These are phyloP conservation scores for Solanum tacnaense DNA, from an alignment of 257 asterid species.

Conservation along the genomic window DNA sequence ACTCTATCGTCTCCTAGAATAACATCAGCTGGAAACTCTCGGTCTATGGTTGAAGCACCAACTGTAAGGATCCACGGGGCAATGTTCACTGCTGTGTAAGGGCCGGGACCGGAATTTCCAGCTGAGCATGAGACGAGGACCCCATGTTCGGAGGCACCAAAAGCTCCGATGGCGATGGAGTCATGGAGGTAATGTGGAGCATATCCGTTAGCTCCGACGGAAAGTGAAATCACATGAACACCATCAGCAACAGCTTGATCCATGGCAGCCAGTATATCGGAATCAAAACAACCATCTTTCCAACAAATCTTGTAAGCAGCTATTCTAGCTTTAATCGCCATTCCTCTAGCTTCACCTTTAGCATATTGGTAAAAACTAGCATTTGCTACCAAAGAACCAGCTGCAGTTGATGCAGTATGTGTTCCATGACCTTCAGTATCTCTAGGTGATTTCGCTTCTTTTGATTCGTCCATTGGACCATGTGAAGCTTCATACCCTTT, in stretches of 20 bases:
- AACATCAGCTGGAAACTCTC: conserved; percentile 90
- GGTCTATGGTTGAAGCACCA: conserved; percentile 87
- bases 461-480: conserved; percentile 30
- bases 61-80: conserved; percentile 97
- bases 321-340: conserved; percentile 81
- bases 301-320: conserved; percentile 87
- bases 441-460: conserved; percentile 52
- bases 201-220: conserved; percentile 67
- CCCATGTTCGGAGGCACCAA: conserved; percentile 60
- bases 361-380: conserved; percentile 77
- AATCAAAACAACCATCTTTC: conserved; percentile 65
- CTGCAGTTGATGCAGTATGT: conserved; percentile 89
- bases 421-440: conserved; percentile 98
- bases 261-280: conserved; percentile 81
- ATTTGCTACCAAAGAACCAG: conserved; percentile 59
- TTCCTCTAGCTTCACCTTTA: conserved; percentile 79
- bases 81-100: conserved; percentile 60
- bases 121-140: conserved; percentile 88
- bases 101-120: conserved; percentile 77
- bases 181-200: conserved; percentile 59
- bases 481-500: conserved; percentile 47
- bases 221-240: conserved; percentile 68
- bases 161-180: conserved; percentile 85
- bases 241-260: conserved; percentile 78
- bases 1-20: conserved; percentile 60